Base-by-base conservation (phyloP, 768 basidiomycete species). In the Suillus paluster region DNA sequence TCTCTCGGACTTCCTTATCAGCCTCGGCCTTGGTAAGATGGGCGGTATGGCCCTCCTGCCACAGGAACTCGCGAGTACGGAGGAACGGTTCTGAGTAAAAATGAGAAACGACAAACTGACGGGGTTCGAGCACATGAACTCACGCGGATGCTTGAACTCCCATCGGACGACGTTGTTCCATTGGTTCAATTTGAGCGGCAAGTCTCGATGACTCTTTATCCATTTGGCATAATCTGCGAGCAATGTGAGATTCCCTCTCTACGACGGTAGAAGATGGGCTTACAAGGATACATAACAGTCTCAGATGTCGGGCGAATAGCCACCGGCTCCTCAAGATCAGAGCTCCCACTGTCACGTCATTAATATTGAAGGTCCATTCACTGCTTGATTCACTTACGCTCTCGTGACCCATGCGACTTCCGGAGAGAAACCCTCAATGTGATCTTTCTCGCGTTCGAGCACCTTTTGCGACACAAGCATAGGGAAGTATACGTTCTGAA, bases 371-470 rank as follows among this genome's bases (percentile, higher is more conserved):
- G n/a, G 6, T 19, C 34, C 34, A 17, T 7, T 30, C 5, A 30
- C 27, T 36, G n/a, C 53, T 17, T 44, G 11, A 17, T 25, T 15
- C 27, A 83, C 93, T 72, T 70, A 95, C 92, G 97, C 97, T 77
- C 86, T 84, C 27, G 97, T 99, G 60, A 99, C 97, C 97, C 97
- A 99, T n/a, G 97, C 97, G 38, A 99, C 97, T 77, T 99, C 97
- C 4, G 97, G 96, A 61, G 97, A 97, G 80, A 99, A 99, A 3
- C 97, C 97, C 75, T 99, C 97, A 62, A 99, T 94, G 74, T 99
- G 97, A 69, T 99, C 89, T 80, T 99, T 99, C 77, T 99, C 97
- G 58, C 92, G 86, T 77, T 99, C 96, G 60, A 99, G 85, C 27
- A 96, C 92, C 60, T 92, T 94, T 61, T 85, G 77, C 0, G 95